phyloP scores from a whole-genome alignment of 1,139 yeast genomes.

The Candida tropicalis region DNA sequence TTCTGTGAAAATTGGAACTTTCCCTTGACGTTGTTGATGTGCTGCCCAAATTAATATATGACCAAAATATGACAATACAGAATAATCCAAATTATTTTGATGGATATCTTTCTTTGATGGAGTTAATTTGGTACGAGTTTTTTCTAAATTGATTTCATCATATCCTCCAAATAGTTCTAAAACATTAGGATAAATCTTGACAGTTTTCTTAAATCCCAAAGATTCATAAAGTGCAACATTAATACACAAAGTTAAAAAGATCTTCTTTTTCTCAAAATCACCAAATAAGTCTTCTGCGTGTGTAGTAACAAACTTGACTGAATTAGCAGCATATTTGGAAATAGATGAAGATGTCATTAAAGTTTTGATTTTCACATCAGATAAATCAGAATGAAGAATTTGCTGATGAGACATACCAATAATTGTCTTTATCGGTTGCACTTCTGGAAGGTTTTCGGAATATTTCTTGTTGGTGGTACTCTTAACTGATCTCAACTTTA shows the following conservation, averaged over 20 bases:
- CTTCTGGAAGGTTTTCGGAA: constrained; percentile 36
- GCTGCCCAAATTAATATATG: constrained; percentile 46
- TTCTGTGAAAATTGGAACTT: constrained; percentile 21
- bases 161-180: constrained; percentile 34
- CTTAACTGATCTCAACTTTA: constrained; percentile 35
- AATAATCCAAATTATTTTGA: constrained; percentile 42
- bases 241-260: constrained; percentile 37
- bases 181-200: constrained; percentile 29
- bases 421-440: constrained; percentile 41
- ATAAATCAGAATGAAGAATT: constrained; percentile 32
- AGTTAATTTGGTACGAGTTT: constrained; percentile 39
- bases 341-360: constrained; percentile 34
- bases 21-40: constrained; percentile 26
- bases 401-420: constrained; percentile 44
- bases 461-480: constrained; percentile 30
- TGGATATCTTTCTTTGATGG: constrained; percentile 38
- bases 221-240: constrained; percentile 45
- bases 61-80: constrained; percentile 43
- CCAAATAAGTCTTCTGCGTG: constrained; percentile 32
- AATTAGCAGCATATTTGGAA: constrained; percentile 35
- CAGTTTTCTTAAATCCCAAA: constrained; percentile 36
- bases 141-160: constrained; percentile 37
- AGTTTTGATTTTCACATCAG: constrained; percentile 46
- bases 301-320: constrained; percentile 30
- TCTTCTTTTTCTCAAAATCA: constrained; percentile 25